Base-by-base conservation (phyloP, 345 rosid genomes). In the Bruguiera sexangula region DNA sequence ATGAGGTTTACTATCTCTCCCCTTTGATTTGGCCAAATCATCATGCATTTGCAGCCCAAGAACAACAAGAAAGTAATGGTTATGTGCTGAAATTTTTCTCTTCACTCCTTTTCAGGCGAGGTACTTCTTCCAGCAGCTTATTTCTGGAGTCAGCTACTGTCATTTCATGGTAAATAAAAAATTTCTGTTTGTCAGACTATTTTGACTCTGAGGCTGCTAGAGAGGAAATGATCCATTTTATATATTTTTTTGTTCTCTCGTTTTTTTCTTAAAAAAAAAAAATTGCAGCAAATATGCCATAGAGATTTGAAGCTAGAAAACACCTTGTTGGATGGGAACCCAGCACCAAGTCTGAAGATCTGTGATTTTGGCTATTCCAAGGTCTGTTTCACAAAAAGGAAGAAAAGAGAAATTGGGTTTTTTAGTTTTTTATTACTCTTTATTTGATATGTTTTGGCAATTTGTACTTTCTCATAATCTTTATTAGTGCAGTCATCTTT, bases 291-390 rank as follows among this genome's bases (percentile, higher is more conserved):
- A 92, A 92, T 92, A 76, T 92, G 98, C 74, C 98, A 92, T 67
- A 85, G 98, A 85, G 98, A 92, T 84, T 80, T 92, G 70, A 92
- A 90, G 78, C 86, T 92, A 74, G 98, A 90, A 86, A 92, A 90
- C 72, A 92, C 98, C 22, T 82, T 92, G 27, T 76, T 92, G 4
- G 98, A 92, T 82, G 98, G 95, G 59, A 92, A 93, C 65, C 93
- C 98, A 54, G 98, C 96, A 0, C 98, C 98, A 3, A 85, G 92
- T n/a, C 66, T 90, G 84, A 92, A 92, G 77, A 92, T 92, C 75
- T 90, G 98, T 69, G 98, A 92, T 80, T 92, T 92, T 67, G 95
- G 98, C 68, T 92, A 92, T 82, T 92, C 98, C 31, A 92, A 92
- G 98, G 98, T 90, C 50, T 50, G 55, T 5, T 21, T 58, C 32